These are phyloP conservation scores for Talaromyces rugulosus DNA, from an alignment of 2,329 filamentous ascomycete genomes.

Conservation along the genomic window DNA sequence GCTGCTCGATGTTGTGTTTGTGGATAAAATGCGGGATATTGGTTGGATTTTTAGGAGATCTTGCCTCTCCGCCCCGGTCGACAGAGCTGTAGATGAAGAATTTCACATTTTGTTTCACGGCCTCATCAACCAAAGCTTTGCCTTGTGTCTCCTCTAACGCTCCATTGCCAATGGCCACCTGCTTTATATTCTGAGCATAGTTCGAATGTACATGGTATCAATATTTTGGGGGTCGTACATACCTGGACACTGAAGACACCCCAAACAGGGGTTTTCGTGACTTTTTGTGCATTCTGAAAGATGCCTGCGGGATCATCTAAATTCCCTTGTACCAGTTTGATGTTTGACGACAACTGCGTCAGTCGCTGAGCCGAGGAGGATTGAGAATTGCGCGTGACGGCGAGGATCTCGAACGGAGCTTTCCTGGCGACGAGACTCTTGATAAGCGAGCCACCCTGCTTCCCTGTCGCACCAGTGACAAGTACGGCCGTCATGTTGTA, in stretches of 20 bases:
- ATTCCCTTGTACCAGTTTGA: constrained; percentile 57
- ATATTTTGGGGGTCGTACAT: constrained; percentile 5
- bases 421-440: constrained; percentile 25
- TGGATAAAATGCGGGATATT: constrained; percentile 58
- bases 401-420: constrained; percentile 49
- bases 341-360: constrained; percentile 39
- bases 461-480: constrained; percentile 39
- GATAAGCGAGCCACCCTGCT: constrained; percentile 37
- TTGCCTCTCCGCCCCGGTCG: constrained; percentile 56
- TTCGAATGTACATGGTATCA: background rate
- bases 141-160: constrained; percentile 51
- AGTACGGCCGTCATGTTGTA: constrained; percentile 20
- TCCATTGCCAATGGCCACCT: constrained; percentile 12
- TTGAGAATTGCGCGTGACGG: constrained; percentile 55
- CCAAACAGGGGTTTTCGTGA: constrained; percentile 43
- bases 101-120: constrained; percentile 51
- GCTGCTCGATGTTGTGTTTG: constrained; percentile 60
- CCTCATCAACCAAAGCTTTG: constrained; percentile 55
- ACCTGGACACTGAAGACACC: constrained; percentile 62
- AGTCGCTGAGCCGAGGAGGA: constrained; percentile 51
- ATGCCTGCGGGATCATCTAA: constrained; percentile 49
- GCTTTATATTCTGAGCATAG: background rate
- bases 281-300: constrained; percentile 44
- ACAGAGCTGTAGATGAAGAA: constrained; percentile 63
- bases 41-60: constrained; percentile 50